phyloP scores from a whole-genome alignment of 208 protist species.

The Trypanosoma rangeli region DNA sequence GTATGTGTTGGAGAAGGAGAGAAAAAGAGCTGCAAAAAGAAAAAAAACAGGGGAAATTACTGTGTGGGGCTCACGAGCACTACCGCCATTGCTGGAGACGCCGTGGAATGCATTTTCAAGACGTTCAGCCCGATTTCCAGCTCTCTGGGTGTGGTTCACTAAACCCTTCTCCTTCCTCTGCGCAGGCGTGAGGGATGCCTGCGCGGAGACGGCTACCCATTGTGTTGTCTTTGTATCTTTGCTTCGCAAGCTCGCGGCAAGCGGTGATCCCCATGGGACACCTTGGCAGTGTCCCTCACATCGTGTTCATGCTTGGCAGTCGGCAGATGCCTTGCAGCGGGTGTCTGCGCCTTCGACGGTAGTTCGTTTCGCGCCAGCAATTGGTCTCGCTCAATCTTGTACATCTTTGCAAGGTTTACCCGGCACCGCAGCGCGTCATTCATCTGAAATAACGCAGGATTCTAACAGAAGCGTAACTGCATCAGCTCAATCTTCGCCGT shows the following conservation, averaged over 20 bases:
- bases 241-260: background rate
- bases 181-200: background rate
- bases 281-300: background rate
- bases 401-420: constrained; percentile 62
- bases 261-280: background rate
- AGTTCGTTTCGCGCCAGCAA: constrained; percentile 23
- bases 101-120: background rate
- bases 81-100: background rate
- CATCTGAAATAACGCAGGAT: constrained; percentile 44
- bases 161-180: background rate
- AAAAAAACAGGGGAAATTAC: background rate
- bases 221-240: background rate
- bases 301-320: background rate
- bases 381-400: constrained; percentile 34
- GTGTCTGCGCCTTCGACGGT: background rate
- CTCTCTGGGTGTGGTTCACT: background rate
- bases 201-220: background rate
- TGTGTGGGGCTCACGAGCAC: background rate
- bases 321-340: background rate
- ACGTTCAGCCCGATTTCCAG: background rate
- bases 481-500: constrained; percentile 46
- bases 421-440: constrained; percentile 59
- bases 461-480: constrained; percentile 58
- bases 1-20: background rate
- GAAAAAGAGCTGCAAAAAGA: background rate